Evolutionary conservation across 495 filamentous ascomycete species (phyloP).

Genomic region (Lasiosphaeriaceae sp.): DNA sequence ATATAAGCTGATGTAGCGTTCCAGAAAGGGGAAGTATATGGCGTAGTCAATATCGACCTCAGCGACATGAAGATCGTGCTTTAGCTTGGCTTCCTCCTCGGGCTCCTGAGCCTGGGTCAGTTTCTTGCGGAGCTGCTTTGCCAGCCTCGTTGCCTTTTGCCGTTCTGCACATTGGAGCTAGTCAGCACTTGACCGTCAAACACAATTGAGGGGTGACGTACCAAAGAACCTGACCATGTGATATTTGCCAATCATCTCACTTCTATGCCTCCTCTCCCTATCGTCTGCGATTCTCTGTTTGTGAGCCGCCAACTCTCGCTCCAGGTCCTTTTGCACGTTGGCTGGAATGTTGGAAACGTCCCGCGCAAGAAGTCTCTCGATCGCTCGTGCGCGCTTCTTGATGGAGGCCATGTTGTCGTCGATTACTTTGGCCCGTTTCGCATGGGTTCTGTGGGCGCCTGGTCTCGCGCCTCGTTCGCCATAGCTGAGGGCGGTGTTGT

Average conservation of each 20-base stretch:
- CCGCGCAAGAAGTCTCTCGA: constrained; percentile 59
- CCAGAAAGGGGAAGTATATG: constrained; percentile 72
- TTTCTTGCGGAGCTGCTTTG: constrained; percentile 59
- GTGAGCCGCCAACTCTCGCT: constrained; percentile 75
- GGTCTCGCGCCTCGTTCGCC: constrained; percentile 18
- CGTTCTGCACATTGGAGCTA: constrained; percentile 53
- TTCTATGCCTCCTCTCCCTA: constrained; percentile 54
- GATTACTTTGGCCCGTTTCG: constrained; percentile 31
- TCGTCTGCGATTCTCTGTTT: constrained; percentile 63
- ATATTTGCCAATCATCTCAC: constrained; percentile 78
- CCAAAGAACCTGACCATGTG: constrained; percentile 93
- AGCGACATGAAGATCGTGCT: constrained; percentile 60
- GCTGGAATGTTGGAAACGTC: constrained; percentile 60
- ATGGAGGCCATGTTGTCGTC: constrained; percentile 37
- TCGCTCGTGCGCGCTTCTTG: constrained; percentile 59
- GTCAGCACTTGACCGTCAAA: not conserved
- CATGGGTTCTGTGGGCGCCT: constrained; percentile 11
- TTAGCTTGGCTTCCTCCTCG: constrained; percentile 47
- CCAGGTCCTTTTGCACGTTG: constrained; percentile 68
- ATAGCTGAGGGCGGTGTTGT: constrained; percentile 6
- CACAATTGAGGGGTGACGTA: no score
- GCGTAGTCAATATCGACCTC: constrained; percentile 85
- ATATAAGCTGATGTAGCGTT: constrained; percentile 79
- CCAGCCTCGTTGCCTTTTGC: constrained; percentile 72
- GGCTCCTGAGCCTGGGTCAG: constrained; percentile 45